Conservation (phyloP, 208 protist species). For the Naegleria gruberi region DNA sequence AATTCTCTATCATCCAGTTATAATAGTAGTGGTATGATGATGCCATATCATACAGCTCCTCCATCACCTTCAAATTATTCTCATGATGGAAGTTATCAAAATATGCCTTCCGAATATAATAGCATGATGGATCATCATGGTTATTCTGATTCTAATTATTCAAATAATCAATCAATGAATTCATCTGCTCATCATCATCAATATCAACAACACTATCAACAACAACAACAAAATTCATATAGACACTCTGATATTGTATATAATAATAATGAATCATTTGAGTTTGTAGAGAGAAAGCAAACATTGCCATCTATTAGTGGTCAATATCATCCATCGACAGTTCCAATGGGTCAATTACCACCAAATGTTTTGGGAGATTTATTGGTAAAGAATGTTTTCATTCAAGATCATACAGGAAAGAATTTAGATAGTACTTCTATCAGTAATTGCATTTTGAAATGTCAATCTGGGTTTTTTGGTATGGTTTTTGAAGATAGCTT, state of each 20-base stretch:
- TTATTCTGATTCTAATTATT: neutral
- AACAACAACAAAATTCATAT: too few species aligned
- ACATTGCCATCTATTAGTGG: neutral
- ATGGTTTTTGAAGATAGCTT: neutral
- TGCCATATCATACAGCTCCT: neutral
- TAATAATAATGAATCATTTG: neutral
- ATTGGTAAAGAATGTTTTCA: neutral
- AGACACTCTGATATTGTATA: neutral
- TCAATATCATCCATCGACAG: too few species aligned
- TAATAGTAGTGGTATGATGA: neutral
- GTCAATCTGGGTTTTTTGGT: neutral
- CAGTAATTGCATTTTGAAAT: neutral
- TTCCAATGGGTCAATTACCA: too few species aligned
- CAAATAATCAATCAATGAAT: neutral
- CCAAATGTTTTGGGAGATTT: neutral
- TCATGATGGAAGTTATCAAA: neutral
- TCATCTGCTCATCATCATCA: too few species aligned
- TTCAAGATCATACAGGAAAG: neutral
- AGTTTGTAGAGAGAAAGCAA: neutral
- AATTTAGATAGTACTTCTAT: neutral
- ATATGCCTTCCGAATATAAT: too few species aligned
- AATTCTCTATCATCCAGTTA: too few species aligned
- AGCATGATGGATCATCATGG: neutral
- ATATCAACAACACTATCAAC: neutral
- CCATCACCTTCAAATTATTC: neutral